Base-by-base conservation (phyloP, 2,329 filamentous ascomycete genomes). In the Pleomassaria siparia region DNA sequence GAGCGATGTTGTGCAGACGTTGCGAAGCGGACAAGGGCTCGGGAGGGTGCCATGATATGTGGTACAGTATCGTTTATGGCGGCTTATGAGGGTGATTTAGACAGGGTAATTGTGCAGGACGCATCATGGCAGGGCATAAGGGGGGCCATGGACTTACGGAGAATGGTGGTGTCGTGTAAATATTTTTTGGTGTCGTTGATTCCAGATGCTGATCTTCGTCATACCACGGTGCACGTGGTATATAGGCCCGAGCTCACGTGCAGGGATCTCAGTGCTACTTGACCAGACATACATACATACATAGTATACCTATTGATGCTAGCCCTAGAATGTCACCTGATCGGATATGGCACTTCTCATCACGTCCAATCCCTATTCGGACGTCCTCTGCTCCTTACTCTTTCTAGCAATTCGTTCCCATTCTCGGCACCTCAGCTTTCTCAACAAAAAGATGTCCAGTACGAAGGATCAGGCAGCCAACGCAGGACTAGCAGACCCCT, bases 31-130 rank as follows among this genome's bases (percentile, higher is more conserved):
- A 58, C 49, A 42, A 67, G 46, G 25, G 66, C 65, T 62, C 66
- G 59, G 13, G 65, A 70, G 20, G 66, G 66, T 49, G 66, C 65
- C 67, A 70, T 70, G 49, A 41, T 58, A 33, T 24, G 11, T 21
- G 18, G 11, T 22, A 20, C 20, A 18, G 32, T 18, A 18, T 33
- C 24, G 40, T 30, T 10, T 35, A 43, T 22, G 24, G 47, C 42
- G 30, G 45, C 11, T 42, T 47, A 12, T 26, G 43, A 45, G 54
- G 16, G 22, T 2, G 15, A 21, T 29, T 47, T 21, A 43, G 40
- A 43, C 18, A 26, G 22, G 12, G 35, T 29, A n/a, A 46, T 46
- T 13, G 46, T 48, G 43, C 50, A 44, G 41, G 33, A 42, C 54
- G 26, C 16, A 41, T 40, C 13, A 40, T 40, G 16, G 49, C 51